Percentiles rank a stretch among this genome's conserved stretches.
phyloP scores from a whole-genome alignment of 1,284 basidiomycete species.

The Moesziomyces parantarcticus region DNA sequence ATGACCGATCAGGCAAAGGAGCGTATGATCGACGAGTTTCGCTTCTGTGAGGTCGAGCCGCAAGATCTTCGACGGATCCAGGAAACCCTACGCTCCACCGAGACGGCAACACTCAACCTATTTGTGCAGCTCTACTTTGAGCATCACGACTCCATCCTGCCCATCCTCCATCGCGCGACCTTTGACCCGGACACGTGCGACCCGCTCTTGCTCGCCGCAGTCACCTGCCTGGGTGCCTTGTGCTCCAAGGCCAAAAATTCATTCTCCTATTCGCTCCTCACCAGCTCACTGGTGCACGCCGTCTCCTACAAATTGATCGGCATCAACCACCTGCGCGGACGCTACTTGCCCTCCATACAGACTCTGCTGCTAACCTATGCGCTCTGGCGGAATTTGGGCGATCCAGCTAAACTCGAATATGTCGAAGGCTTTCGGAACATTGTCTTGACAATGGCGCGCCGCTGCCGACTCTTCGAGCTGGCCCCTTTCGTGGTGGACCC shows the following conservation, averaged over 20 bases:
- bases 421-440: constrained; percentile 9
- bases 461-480: constrained; percentile 7
- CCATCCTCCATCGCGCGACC: constrained; percentile 18
- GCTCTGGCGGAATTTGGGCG: constrained; percentile 6
- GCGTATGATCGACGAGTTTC: constrained; percentile 9
- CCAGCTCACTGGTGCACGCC: constrained; percentile 6
- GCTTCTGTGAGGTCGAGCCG: constrained; percentile 8
- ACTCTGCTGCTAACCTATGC: constrained; percentile 7
- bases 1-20: constrained; percentile 5
- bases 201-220: constrained; percentile 10
- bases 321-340: constrained; percentile 7
- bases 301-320: constrained; percentile 7
- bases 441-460: constrained; percentile 6
- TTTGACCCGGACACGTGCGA: constrained; percentile 16
- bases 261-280: constrained; percentile 1
- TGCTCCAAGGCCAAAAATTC: constrained; percentile 7
- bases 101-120: constrained; percentile 3
- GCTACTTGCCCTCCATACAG: constrained; percentile 7
- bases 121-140: constrained; percentile 25
- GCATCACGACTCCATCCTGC: constrained; percentile 9
- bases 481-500: background rate
- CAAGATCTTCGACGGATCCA: constrained; percentile 8
- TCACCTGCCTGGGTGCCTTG: constrained; percentile 2
- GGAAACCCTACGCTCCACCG: constrained; percentile 5
- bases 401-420: constrained; percentile 11